Conservation (phyloP, 352 stramenopile species). For the Pythium volutum region DNA sequence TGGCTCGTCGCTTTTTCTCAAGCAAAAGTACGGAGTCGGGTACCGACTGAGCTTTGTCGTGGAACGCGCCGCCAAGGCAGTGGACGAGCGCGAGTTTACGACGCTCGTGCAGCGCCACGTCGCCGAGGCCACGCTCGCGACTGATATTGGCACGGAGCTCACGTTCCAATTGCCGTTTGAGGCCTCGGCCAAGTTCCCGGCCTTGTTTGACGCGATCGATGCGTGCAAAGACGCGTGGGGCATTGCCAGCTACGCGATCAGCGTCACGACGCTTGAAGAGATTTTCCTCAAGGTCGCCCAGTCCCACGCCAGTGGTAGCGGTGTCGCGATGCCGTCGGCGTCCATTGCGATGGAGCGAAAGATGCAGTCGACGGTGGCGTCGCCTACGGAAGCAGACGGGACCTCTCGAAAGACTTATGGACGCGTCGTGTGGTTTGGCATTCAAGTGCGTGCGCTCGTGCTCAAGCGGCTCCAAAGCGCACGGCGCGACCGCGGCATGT, state of each 20-base stretch:
- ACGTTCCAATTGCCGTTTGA: slow-evolving; percentile 74
- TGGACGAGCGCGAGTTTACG: slow-evolving; percentile 1
- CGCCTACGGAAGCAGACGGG: neutral
- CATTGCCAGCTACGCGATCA: slow-evolving; percentile 67
- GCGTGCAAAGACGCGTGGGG: slow-evolving; percentile 27
- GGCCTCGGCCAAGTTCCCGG: slow-evolving; percentile 48
- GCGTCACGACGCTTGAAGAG: slow-evolving; percentile 85
- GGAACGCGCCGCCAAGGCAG: neutral
- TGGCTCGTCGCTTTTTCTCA: slow-evolving; percentile 79
- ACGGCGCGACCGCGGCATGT: slow-evolving; percentile 57
- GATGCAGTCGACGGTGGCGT: neutral
- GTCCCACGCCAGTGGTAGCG: neutral
- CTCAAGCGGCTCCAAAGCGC: slow-evolving; percentile 52
- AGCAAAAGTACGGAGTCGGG: slow-evolving; percentile 72
- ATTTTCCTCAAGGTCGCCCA: slow-evolving; percentile 89
- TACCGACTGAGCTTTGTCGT: slow-evolving; percentile 69
- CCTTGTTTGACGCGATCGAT: slow-evolving; percentile 77
- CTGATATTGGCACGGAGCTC: slow-evolving; percentile 73
- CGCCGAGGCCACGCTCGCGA: slow-evolving; percentile 36
- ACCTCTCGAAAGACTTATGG: neutral
- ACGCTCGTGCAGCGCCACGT: slow-evolving; percentile 38
- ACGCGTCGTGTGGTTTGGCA: slow-evolving; percentile 24
- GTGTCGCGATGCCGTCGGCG: neutral
- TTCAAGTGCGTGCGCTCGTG: slow-evolving; percentile 57
- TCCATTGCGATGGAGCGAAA: slow-evolving; percentile 2